Conservation (phyloP, 352 stramenopile genomes). For the Globisporangium alternatum region DNA sequence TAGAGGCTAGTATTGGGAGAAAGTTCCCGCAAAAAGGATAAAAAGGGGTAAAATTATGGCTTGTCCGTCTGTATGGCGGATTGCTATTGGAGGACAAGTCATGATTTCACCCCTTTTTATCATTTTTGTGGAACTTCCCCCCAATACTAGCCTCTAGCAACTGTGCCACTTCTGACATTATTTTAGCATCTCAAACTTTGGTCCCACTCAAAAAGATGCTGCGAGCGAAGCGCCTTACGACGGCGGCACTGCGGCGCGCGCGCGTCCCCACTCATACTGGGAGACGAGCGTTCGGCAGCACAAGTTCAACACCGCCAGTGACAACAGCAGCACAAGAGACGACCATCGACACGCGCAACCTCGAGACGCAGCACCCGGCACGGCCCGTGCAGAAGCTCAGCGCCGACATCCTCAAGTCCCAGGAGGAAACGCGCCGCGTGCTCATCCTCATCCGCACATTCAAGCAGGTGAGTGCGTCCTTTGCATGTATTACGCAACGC, state of each 20-base stretch:
- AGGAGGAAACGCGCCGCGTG: slow-evolving; percentile 83
- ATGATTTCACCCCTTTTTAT: too few species aligned
- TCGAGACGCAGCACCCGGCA: slow-evolving; percentile 16
- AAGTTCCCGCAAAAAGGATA: too few species aligned
- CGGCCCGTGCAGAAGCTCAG: slow-evolving; percentile 61
- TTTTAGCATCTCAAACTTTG: too few species aligned
- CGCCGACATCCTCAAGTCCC: slow-evolving; percentile 74
- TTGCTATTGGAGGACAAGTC: too few species aligned
- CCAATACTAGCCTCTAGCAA: too few species aligned
- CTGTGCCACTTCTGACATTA: too few species aligned
- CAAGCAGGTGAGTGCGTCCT: slow-evolving; percentile 51
- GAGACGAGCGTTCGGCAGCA: not conserved
- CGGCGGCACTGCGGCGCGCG: slow-evolving; percentile 8
- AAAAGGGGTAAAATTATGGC: too few species aligned
- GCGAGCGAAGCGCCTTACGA: not conserved
- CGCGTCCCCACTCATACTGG: not conserved
- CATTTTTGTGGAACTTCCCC: too few species aligned
- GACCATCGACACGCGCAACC: slow-evolving; percentile 16
- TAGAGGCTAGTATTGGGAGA: too few species aligned
- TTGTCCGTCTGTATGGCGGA: too few species aligned
- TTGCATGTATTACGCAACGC: not conserved
- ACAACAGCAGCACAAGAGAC: not conserved
- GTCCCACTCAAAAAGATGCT: slow-evolving; percentile 28
- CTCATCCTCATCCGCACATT: slow-evolving; percentile 85
- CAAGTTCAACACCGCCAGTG: not conserved